A percentile compares a stretch with the other conserved stretches of the same genome.
These are phyloP conservation scores for Orbilia javanica DNA, from an alignment of 2,329 filamentous ascomycete genomes.

Conservation along the genomic window DNA sequence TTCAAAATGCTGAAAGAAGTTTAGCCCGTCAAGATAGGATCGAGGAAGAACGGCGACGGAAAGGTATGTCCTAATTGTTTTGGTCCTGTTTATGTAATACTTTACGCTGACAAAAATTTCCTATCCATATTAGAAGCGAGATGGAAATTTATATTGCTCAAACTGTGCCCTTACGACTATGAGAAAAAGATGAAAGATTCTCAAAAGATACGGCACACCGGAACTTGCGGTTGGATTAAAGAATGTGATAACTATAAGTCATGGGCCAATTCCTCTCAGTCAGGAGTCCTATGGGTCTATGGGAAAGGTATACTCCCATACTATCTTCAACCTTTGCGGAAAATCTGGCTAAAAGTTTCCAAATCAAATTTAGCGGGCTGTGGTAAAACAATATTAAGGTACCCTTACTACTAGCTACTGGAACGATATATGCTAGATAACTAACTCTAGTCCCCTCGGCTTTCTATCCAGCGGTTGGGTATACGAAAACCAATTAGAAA, in stretches of 20 bases:
- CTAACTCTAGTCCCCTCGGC: neutral
- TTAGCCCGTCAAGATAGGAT: neutral
- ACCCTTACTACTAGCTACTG: neutral
- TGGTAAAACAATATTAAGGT: conserved; percentile 58
- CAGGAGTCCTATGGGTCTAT: conserved; percentile 32
- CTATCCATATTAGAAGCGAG: conserved; percentile 9
- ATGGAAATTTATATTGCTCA: conserved; percentile 31
- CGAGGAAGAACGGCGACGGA: conserved; percentile 29
- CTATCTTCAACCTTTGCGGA: neutral
- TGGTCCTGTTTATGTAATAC: too few species aligned
- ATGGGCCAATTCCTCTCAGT: conserved; percentile 10
- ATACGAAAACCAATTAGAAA: conserved; percentile 18
- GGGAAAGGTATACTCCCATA: conserved; percentile 39
- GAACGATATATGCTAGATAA: neutral
- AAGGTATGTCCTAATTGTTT: too few species aligned
- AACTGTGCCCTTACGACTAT: conserved; percentile 35
- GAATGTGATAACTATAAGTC: neutral
- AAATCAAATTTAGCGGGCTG: conserved; percentile 43
- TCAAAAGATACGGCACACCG: conserved; percentile 4
- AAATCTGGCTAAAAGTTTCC: neutral
- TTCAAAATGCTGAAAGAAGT: conserved; percentile 25
- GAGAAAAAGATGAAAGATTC: conserved; percentile 32
- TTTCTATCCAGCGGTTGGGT: conserved; percentile 23
- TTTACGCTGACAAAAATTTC: neutral
- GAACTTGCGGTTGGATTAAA: conserved; percentile 34